A percentile compares a stretch with the other conserved stretches of the same genome.
Conservation (phyloP, 2,329 filamentous ascomycete genomes). For the Gyromitra esculenta region DNA sequence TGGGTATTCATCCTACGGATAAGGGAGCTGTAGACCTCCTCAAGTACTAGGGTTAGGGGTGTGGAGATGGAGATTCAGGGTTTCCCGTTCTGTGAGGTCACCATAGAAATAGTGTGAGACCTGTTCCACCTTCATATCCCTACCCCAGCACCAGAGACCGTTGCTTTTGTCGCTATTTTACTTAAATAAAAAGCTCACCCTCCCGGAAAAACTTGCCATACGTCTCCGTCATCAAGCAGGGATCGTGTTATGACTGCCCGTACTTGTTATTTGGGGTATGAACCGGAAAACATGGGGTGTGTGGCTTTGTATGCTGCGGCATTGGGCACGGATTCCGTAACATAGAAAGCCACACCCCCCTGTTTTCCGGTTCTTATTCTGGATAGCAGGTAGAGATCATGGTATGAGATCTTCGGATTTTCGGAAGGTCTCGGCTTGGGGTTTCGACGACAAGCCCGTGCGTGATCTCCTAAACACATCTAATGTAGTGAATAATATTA, state of each 20-base stretch:
- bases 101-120: too few relatives aligned
- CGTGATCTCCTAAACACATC: neutral
- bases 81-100: too few relatives aligned
- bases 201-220: conserved; percentile 21
- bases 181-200: neutral
- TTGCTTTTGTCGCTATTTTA: neutral
- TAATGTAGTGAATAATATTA: neutral
- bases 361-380: too few relatives aligned
- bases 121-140: too few relatives aligned
- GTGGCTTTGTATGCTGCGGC: too few relatives aligned
- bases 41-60: conserved; percentile 13
- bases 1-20: too few relatives aligned
- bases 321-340: neutral
- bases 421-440: conserved; percentile 41
- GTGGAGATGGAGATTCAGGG: neutral
- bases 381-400: neutral
- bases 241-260: conserved; percentile 15
- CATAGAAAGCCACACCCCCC: too few relatives aligned
- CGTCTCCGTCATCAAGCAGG: conserved; percentile 36
- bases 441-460: conserved; percentile 25
- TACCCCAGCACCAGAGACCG: too few relatives aligned
- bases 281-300: too few relatives aligned
- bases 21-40: conserved; percentile 29
- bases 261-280: too few relatives aligned
- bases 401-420: conserved; percentile 41